Conservation (phyloP, 345 rosid species). For the Garcia nutans region DNA sequence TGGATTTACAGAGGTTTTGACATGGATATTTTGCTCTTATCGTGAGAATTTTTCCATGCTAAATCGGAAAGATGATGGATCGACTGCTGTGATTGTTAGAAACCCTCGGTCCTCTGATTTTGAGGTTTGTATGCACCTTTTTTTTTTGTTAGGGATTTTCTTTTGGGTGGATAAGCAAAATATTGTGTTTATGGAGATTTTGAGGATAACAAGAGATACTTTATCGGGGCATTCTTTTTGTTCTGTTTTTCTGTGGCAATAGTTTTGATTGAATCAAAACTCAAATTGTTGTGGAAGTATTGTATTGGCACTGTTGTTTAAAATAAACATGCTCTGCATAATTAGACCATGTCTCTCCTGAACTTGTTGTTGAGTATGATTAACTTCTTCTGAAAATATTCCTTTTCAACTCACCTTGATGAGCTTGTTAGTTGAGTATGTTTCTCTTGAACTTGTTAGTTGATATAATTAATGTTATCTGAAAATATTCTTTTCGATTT, state of each 20-base stretch:
- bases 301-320: background rate
- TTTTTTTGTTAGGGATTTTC: background rate
- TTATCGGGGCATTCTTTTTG: background rate
- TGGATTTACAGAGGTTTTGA: slow-evolving; percentile 75
- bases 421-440: background rate
- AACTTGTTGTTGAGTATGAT: background rate
- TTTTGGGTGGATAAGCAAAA: background rate
- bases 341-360: background rate
- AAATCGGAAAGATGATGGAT: slow-evolving; percentile 58
- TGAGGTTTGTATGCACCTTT: slow-evolving; percentile 56
- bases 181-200: too few relatives aligned
- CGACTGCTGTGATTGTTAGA: slow-evolving; percentile 56
- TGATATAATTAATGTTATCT: background rate
- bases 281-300: background rate
- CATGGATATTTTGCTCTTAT: slow-evolving; percentile 72
- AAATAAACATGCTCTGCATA: background rate
- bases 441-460: background rate
- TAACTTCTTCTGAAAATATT: background rate
- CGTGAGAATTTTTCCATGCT: slow-evolving; percentile 70
- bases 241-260: background rate
- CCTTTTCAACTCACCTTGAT: background rate
- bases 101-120: slow-evolving; percentile 92
- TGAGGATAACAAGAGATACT: background rate
- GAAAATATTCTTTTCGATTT: background rate
- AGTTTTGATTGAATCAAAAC: background rate